Evolutionary conservation across 228 moss, liverwort and hornwort species (phyloP).

Genomic region (Sphagnum fallax): DNA sequence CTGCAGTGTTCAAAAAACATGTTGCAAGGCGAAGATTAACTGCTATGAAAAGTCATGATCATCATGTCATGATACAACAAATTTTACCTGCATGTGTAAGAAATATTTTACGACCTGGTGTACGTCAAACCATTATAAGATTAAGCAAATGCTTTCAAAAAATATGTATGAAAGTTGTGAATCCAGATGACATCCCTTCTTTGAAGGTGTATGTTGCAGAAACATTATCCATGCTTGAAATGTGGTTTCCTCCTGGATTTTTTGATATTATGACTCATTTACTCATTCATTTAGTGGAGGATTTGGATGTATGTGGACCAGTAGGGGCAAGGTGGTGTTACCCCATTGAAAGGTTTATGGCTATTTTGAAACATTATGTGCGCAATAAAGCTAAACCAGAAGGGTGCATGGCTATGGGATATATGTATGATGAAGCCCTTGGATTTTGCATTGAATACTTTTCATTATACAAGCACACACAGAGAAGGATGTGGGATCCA

Average conservation of each 20-base stretch:
- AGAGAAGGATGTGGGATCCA: background rate
- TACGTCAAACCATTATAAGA: background rate
- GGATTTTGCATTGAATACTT: background rate
- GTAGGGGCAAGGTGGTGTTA: background rate
- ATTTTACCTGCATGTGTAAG: background rate
- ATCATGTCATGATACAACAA: slow-evolving; percentile 3
- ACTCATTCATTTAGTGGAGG: slow-evolving; percentile 1
- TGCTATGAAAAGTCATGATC: background rate
- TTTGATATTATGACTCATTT: slow-evolving; percentile 1
- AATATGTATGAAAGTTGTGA: background rate
- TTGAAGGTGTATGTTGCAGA: background rate
- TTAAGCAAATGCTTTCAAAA: background rate
- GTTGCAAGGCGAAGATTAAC: background rate
- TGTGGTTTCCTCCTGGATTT: background rate
- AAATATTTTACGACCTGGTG: background rate
- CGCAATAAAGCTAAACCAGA: background rate
- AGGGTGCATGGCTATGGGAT: background rate
- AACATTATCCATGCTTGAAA: background rate
- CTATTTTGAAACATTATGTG: background rate
- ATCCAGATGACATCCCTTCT: background rate
- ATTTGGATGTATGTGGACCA: slow-evolving; percentile 1
- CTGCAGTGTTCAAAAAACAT: slow-evolving; percentile 2
- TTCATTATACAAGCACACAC: background rate
- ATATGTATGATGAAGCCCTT: background rate
- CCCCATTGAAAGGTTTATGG: background rate